Base-by-base conservation (phyloP, 179 eudicot species). In the Amaranthus tricolor region DNA sequence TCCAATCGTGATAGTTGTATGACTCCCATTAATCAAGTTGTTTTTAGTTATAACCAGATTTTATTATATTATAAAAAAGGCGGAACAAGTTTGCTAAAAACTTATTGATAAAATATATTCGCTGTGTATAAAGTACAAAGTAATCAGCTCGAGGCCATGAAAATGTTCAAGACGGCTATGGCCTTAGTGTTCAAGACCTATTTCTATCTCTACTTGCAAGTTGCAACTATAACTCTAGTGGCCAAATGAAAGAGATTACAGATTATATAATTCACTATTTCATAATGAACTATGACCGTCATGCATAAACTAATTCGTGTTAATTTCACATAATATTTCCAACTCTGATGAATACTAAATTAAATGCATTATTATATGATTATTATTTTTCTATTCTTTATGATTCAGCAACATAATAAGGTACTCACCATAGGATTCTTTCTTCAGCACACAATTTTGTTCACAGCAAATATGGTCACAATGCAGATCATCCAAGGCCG, bases 351-450 rank as follows among this genome's bases (percentile, higher is more conserved):
- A 31, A 31, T 31, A 31, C 40, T 31, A 31, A 31, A 31, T 31
- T 31, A 31, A 4, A 31, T 31, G 40, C 40, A 63, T 63, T 19
- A 6, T 45, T 62, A 63, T 31, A 50, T 40, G 14, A 49, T 16
- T 16, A 21, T 65, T 21, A 60, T 49, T 66, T 63, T 58, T 51
- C 21, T 13, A 51, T 8, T 73, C 55, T 63, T 43, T 40, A 65
- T 50, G 20, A 15, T 9, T 65, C n/a, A 49, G 53, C 44, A 48
- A 62, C 56, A 73, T 17, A 61, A 68, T 20, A 47, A 49, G 65
- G 67, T 73, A 74, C 97, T 88, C 86, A 95, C 99, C 99, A 87
- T 93, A 91, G 54, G 78, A 68, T 85, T 95, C 98, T 89, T 86
- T 93, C 99, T 95, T 87, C 84, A 88, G 48, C 48, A 71, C 40